These are phyloP conservation scores for Populus davidiana DNA, from an alignment of 345 rosid genomes.

Conservation along the genomic window DNA sequence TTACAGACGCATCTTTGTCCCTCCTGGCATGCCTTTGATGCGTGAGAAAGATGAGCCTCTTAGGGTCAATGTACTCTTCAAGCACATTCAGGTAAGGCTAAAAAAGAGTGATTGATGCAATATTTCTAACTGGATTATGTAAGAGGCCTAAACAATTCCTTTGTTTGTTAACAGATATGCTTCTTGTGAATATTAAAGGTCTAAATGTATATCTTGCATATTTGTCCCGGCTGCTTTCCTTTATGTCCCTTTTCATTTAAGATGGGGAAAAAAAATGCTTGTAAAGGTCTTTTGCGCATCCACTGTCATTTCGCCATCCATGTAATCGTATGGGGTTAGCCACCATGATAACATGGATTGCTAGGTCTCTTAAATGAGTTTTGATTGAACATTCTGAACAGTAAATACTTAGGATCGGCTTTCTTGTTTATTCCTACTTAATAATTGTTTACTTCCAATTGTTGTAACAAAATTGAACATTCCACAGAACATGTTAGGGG, in stretches of 20 bases:
- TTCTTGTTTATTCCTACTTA: background rate
- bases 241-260: background rate
- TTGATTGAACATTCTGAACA: background rate
- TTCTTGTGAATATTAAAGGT: background rate
- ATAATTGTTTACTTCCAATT: background rate
- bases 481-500: slow-evolving; percentile 48
- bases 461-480: background rate
- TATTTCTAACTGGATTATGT: background rate
- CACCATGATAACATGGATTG: background rate
- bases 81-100: slow-evolving; percentile 65
- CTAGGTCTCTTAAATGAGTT: background rate
- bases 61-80: slow-evolving; percentile 61
- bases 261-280: background rate
- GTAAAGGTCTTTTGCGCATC: background rate
- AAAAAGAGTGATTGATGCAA: background rate
- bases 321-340: background rate
- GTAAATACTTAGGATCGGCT: background rate
- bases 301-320: background rate
- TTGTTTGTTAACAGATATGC: background rate
- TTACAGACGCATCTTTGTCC: slow-evolving; percentile 56
- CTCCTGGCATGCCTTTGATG: slow-evolving; percentile 54
- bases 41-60: slow-evolving; percentile 52
- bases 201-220: background rate
- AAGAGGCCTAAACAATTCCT: background rate
- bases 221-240: background rate